Base-by-base conservation (phyloP, 139 green algal genomes). In the Picochlorum costavermella region DNA sequence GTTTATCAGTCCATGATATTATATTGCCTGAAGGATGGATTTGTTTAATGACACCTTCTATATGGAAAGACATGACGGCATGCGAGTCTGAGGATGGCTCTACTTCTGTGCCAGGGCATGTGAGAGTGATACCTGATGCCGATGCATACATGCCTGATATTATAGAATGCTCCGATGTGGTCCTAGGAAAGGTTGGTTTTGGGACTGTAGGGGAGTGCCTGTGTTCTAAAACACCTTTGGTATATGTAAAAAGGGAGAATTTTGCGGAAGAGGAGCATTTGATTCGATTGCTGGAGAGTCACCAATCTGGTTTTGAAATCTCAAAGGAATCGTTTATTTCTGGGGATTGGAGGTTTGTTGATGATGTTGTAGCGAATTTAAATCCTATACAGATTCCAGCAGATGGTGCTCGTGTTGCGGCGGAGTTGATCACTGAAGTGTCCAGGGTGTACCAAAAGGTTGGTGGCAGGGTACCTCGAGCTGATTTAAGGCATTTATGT, bases 241-340 rank as follows among this genome's bases (percentile, higher is more conserved):
- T 90, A n/a, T 90, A 88, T 68, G 68, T 89, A 49, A 69, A 78
- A 6, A 74, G 83, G 14, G 77, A 88, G 51, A 79, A 72, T 61
- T 90, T 90, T 73, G 85, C 84, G 31, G 81, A 88, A 67, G 84
- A 90, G 72, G 81, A 83, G 28, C 90, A 88, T 65, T 73, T 90
- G 60, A 69, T 81, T 20, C 78, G 77, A 40, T 60, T 87, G 65
- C 61, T 90, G 17, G 72, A 90, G 57, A 29, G 67, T 51, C 23
- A 31, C 26, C 33, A 55, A 9, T n/a, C 46, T 23, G 60, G n/a
- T 28, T 17, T 66, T 17, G 60, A 66, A 40, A 66, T 84, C 17
- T 63, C 74, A 36, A 70, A 71, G 2, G 30, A 72, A 1, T 78
- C 86, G 64, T 90, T 90, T 57, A 26, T 88, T 14, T 60, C 70